phyloP scores from a whole-genome alignment of 352 stramenopile species.

The Globisporangium irregulare region DNA sequence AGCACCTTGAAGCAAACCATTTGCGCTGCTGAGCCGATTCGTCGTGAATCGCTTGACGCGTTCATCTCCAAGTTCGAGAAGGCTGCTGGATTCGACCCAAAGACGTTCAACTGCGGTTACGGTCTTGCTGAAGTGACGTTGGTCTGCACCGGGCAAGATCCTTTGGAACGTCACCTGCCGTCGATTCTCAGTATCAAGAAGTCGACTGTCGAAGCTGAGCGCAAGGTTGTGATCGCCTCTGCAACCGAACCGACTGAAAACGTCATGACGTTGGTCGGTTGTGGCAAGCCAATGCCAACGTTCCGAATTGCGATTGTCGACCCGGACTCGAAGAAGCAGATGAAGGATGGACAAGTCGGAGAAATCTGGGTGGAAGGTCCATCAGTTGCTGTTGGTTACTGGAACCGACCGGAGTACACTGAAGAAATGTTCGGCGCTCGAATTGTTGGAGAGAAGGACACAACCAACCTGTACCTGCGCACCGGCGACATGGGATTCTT shows the following conservation, averaged over 20 bases:
- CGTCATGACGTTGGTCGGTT: slow-evolving; percentile 70
- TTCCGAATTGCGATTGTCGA: slow-evolving; percentile 73
- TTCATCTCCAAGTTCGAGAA: slow-evolving; percentile 68
- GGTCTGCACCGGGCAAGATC: slow-evolving; percentile 72
- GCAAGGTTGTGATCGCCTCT: slow-evolving; percentile 36
- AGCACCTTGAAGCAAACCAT: slow-evolving; percentile 69
- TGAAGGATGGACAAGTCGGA: slow-evolving; percentile 65
- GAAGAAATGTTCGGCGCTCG: slow-evolving; percentile 65
- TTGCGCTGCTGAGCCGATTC: slow-evolving; percentile 80
- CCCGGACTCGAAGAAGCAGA: slow-evolving; percentile 41
- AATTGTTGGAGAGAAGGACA: slow-evolving; percentile 40
- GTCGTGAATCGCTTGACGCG: slow-evolving; percentile 65
- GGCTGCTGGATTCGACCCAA: slow-evolving; percentile 50
- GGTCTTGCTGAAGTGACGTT: slow-evolving; percentile 81
- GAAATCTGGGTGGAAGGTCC: slow-evolving; percentile 93
- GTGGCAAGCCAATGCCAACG: slow-evolving; percentile 73
- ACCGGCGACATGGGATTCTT: slow-evolving; percentile 82
- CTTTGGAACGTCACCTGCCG: slow-evolving; percentile 39
- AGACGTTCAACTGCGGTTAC: slow-evolving; percentile 83
- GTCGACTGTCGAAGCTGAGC: slow-evolving; percentile 51
- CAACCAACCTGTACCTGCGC: slow-evolving; percentile 41
- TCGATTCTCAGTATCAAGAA: slow-evolving; percentile 72
- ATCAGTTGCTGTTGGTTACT: slow-evolving; percentile 71
- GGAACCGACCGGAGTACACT: slow-evolving; percentile 64
- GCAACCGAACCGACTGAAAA: slow-evolving; percentile 29